Evolutionary conservation across 1,284 basidiomycete species (phyloP).

Genomic region (Leccinum subrobustum): DNA sequence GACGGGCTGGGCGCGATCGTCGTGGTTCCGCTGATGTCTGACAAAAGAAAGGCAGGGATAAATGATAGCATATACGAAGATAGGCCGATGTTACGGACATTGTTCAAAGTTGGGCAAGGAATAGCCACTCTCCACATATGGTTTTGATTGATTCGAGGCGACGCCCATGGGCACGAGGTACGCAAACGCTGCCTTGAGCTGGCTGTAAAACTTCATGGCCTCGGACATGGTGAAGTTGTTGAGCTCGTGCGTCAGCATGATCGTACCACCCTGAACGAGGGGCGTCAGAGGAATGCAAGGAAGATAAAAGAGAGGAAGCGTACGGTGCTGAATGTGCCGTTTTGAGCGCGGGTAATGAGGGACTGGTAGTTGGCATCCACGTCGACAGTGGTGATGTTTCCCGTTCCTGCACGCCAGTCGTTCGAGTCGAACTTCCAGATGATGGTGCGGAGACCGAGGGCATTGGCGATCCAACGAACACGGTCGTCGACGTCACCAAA

Average conservation of each 20-base stretch:
- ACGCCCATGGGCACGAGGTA: conserved; percentile 49
- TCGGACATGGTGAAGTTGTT: conserved; percentile 51
- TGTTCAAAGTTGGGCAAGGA: conserved; percentile 42
- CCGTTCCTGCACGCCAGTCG: conserved; percentile 62
- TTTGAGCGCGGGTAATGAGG: conserved; percentile 38
- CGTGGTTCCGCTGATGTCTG: conserved; percentile 30
- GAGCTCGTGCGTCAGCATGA: conserved; percentile 50
- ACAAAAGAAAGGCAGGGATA: background rate
- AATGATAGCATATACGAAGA: background rate
- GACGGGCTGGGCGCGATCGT: conserved; percentile 4
- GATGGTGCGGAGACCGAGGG: conserved; percentile 59
- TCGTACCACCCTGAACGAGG: conserved; percentile 39
- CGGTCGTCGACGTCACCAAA: conserved; percentile 68
- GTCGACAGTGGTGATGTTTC: conserved; percentile 39
- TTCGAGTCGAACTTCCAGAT: conserved; percentile 70
- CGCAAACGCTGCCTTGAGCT: conserved; percentile 44
- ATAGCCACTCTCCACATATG: conserved; percentile 46
- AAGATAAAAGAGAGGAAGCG: background rate
- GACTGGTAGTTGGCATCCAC: conserved; percentile 44
- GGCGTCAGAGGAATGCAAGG: background rate
- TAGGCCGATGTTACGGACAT: conserved; percentile 36
- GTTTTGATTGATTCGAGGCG: conserved; percentile 45
- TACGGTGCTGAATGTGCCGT: conserved; percentile 42
- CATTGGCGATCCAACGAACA: conserved; percentile 62
- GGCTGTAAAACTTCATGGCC: conserved; percentile 42